phyloP scores from a whole-genome alignment of 495 filamentous ascomycete species.

The Friedmanniomyces endolithicus region DNA sequence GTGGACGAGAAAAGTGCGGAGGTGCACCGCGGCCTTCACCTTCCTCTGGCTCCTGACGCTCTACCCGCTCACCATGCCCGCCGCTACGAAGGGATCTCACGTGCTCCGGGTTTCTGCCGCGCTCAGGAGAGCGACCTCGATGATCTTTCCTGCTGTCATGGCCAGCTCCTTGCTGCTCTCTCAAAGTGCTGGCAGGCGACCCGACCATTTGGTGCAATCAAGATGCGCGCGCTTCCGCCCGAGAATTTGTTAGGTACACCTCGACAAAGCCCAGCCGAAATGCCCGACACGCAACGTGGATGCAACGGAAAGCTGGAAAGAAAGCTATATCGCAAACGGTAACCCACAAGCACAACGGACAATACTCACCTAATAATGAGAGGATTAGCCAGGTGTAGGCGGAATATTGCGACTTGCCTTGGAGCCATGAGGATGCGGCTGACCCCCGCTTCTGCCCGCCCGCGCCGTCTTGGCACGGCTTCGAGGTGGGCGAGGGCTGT shows the following conservation, averaged over 20 bases:
- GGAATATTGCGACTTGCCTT: background rate
- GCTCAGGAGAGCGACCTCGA: background rate
- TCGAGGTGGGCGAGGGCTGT: too few species aligned
- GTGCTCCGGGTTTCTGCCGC: slow-evolving; percentile 3
- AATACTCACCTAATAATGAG: background rate
- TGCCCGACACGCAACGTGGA: background rate
- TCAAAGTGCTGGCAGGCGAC: background rate
- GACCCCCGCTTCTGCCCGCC: background rate
- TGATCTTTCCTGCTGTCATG: background rate
- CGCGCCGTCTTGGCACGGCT: background rate
- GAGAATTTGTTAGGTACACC: background rate
- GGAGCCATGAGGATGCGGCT: background rate
- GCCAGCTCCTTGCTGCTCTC: background rate
- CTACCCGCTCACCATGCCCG: slow-evolving; percentile 6
- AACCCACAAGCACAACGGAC: background rate
- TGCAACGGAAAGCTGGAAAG: background rate
- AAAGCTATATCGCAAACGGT: background rate
- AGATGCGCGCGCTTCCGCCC: slow-evolving; percentile 6
- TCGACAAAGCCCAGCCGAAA: background rate
- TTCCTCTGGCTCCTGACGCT: slow-evolving; percentile 8
- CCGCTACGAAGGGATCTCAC: background rate
- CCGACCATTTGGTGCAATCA: slow-evolving; percentile 12
- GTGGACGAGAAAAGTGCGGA: slow-evolving; percentile 16
- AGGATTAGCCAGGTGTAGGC: background rate
- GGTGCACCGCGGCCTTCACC: slow-evolving; percentile 6